Conservation (phyloP, 371 early-diverging fungal species). For the Apophysomyces variabilis region DNA sequence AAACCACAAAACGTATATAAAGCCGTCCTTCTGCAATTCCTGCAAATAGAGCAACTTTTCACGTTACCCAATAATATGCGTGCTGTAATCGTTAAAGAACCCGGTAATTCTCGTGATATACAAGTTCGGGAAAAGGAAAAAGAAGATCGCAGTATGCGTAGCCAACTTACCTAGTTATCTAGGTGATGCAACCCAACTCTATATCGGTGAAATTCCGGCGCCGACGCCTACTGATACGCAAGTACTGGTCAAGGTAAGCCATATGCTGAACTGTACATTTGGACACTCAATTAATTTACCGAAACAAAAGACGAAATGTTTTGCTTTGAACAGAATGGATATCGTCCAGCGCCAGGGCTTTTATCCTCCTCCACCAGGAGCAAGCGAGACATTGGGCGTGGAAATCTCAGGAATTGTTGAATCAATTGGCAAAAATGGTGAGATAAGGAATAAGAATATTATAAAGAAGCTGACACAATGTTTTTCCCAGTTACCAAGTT, state of each 20-base stretch:
- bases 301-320: constrained; percentile 50
- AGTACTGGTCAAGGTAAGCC: constrained; percentile 69
- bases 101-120: constrained; percentile 20
- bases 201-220: constrained; percentile 53
- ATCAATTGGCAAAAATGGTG: constrained; percentile 52
- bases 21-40: not conserved
- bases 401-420: constrained; percentile 76
- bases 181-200: constrained; percentile 64
- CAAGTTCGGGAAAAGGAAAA: not conserved
- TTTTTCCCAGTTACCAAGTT: constrained; percentile 43
- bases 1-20: not conserved
- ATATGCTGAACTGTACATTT: not conserved
- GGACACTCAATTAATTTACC: constrained; percentile 10
- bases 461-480: not conserved
- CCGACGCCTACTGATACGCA: constrained; percentile 62
- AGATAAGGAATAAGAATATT: not conserved
- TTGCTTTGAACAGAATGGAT: constrained; percentile 82
- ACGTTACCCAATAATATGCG: constrained; percentile 23
- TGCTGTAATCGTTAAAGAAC: constrained; percentile 41
- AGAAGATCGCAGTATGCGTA: not conserved
- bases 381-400: constrained; percentile 73
- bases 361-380: constrained; percentile 74
- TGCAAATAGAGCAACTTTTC: too few relatives aligned
- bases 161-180: not conserved
- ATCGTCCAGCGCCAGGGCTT: constrained; percentile 72